Conservation (phyloP, 2,329 filamentous ascomycete species). For the Aspergillus udagawae region DNA sequence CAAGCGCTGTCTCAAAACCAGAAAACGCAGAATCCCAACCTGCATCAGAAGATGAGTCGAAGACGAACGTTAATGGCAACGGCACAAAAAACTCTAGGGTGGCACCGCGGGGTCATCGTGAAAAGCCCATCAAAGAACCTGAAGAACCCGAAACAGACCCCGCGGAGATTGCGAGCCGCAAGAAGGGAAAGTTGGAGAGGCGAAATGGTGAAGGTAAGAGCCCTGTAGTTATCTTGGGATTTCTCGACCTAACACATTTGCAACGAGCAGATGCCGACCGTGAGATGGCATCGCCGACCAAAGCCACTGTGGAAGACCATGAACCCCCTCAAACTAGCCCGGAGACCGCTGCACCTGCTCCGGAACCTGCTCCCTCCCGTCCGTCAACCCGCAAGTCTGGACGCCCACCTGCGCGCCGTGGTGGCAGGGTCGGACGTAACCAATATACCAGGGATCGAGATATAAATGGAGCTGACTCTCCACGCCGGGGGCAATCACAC, state of each 20-base stretch:
- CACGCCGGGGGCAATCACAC: slow-evolving; percentile 39
- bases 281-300: slow-evolving; percentile 57
- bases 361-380: slow-evolving; percentile 32
- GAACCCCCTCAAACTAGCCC: slow-evolving; percentile 42
- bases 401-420: slow-evolving; percentile 63
- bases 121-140: slow-evolving; percentile 45
- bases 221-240: background rate
- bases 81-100: slow-evolving; percentile 58
- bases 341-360: slow-evolving; percentile 38
- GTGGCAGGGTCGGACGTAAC: slow-evolving; percentile 64
- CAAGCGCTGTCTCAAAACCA: slow-evolving; percentile 52
- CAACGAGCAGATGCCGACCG: slow-evolving; percentile 63
- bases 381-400: slow-evolving; percentile 57
- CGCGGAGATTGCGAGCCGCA: slow-evolving; percentile 70
- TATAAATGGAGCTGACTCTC: slow-evolving; percentile 46
- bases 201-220: slow-evolving; percentile 72
- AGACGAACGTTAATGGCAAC: slow-evolving; percentile 31
- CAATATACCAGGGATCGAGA: slow-evolving; percentile 79
- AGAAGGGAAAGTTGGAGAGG: slow-evolving; percentile 77
- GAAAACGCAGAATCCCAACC: slow-evolving; percentile 42
- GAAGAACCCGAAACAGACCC: slow-evolving; percentile 68
- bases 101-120: slow-evolving; percentile 50
- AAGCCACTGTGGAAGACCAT: slow-evolving; percentile 35
- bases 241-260: slow-evolving; percentile 33
- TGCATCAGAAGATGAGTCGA: slow-evolving; percentile 65